Base-by-base conservation (phyloP, 495 filamentous ascomycete species). In the Daldinia vernicosa region DNA sequence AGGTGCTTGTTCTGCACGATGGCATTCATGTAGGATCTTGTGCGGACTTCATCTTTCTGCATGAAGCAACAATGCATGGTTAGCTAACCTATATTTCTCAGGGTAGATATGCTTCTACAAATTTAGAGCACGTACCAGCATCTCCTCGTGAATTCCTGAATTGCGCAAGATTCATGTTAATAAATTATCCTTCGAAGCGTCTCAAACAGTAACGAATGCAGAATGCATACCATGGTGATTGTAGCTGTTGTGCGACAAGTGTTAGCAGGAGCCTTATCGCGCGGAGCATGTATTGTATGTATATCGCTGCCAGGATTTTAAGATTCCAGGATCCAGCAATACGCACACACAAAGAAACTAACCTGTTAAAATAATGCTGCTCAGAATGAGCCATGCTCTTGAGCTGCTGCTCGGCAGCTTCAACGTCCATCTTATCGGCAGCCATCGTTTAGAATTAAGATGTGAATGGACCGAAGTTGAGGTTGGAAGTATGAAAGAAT, bases 1-100 rank as follows among this genome's bases (percentile, higher is more conserved):
- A 98, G 80, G 70, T 94, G 86, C 83, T 96, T 94, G 82, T 97
- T 94, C 54, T 93, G 93, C 75, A 97, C 92, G 76, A 99, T 98
- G 15, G 95, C 89, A 80, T 98, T 93, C 81, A 95, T 94, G 84
- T 99, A 99, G 17, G 93, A 95, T 75, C 88, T 88, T 19, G 95
- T 99, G 35, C 95, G 91, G 61, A 99, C 94, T 83, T 98, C 96
- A 85, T 99, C 95, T 91, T 97, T 98, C 93, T 97, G 78, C 54
- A 68, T 11, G 40, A 30, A 6, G 30, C 45, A 33, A 57, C 51
- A 50, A 50, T 61, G 33, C 40, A 52, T 56, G 58, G 54, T 78
- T 60, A 80, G 71, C 51, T 56, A 22, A 11, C 17, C 7, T 19
- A 26, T 60, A 43, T 40, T 22, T 27, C 67, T 69, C 57, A 67